phyloP scores from a whole-genome alignment of 2,329 filamentous ascomycete species.

The Rasamsonia emersonii region DNA sequence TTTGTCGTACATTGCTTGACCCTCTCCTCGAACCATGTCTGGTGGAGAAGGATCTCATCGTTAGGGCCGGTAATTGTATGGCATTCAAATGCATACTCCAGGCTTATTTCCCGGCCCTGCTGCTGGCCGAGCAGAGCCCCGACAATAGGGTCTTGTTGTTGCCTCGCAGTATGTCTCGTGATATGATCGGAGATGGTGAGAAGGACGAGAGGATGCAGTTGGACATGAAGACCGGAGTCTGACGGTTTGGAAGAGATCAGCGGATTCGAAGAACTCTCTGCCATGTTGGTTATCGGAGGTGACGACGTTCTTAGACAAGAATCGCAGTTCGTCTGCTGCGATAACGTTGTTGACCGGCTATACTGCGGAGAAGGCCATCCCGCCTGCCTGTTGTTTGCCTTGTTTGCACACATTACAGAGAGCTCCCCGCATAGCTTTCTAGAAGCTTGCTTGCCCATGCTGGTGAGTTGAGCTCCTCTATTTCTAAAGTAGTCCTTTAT shows the following conservation, averaged over 20 bases:
- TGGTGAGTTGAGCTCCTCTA: no score
- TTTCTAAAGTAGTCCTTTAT: no score
- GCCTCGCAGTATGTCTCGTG: constrained; percentile 75
- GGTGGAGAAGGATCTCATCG: constrained; percentile 55
- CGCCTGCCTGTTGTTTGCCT: constrained; percentile 19
- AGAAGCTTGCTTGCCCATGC: no score
- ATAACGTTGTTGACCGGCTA: constrained; percentile 2
- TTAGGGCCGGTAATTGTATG: constrained; percentile 45
- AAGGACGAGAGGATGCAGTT: constrained; percentile 87
- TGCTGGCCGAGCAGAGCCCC: constrained; percentile 89
- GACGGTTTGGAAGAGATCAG: constrained; percentile 60
- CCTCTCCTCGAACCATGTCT: constrained; percentile 65
- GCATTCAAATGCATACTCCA: constrained; percentile 89
- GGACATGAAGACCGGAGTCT: constrained; percentile 68
- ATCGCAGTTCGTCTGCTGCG: no score
- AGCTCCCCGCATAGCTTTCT: constrained; percentile 9
- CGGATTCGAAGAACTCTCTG: constrained; percentile 40
- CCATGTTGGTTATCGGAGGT: constrained; percentile 33
- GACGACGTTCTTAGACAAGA: background rate
- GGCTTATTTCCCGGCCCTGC: constrained; percentile 78
- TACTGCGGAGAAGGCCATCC: constrained; percentile 9
- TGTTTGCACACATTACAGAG: constrained; percentile 16
- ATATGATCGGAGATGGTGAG: constrained; percentile 97
- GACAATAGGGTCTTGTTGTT: constrained; percentile 65
- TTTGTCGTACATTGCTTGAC: constrained; percentile 68